Base-by-base conservation (phyloP, 345 rosid species). In the Nasturtium officinale region DNA sequence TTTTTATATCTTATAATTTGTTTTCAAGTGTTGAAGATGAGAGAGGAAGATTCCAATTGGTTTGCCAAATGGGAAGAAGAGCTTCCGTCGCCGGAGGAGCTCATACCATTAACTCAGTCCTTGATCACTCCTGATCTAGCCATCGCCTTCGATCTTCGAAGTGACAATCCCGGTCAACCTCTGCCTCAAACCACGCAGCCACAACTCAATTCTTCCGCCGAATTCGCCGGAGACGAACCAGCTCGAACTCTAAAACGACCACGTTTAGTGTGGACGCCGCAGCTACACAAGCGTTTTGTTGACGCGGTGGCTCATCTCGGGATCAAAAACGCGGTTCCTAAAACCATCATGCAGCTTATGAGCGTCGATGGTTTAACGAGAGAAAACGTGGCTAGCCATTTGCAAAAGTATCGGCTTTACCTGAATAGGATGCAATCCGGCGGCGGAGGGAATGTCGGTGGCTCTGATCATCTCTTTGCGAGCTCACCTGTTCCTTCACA, bases 61-160 rank as follows among this genome's bases (percentile, higher is more conserved):
- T 90, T 93, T 55, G 37, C 95, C 3, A 88, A 81, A 79, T 89
- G 96, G 96, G 97, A 91, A 79, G 91, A 91, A 53, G 90, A 87
- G 50, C 96, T 91, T 4, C 98, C 97, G 0, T 73, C 97, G 0
- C 97, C 87, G 7, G 96, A 88, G 1, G 98, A 94, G 60, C 95
- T 94, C 12, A 94, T 85, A 83, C 96, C 98, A n/a, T 73, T 94
- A 25, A 77, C 92, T 55, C 97, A 94, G 76, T 78, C 97, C 72
- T 85, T 93, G 80, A 93, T 93, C 72, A 86, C 97, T 38, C 97
- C 87, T 63, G 87, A 87, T 88, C 98, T 93, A 46, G 98, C 98
- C 48, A 63, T 90, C 7, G 97, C 97, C 71, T 93, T 93, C 61
- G 90, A 93, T 76, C 90, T 93, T 64, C 84, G 76, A 74, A 84